Percentiles rank a stretch among this genome's conserved stretches.
phyloP scores from a whole-genome alignment of 352 stramenopile genomes.

The Phytophthora nicotianae region DNA sequence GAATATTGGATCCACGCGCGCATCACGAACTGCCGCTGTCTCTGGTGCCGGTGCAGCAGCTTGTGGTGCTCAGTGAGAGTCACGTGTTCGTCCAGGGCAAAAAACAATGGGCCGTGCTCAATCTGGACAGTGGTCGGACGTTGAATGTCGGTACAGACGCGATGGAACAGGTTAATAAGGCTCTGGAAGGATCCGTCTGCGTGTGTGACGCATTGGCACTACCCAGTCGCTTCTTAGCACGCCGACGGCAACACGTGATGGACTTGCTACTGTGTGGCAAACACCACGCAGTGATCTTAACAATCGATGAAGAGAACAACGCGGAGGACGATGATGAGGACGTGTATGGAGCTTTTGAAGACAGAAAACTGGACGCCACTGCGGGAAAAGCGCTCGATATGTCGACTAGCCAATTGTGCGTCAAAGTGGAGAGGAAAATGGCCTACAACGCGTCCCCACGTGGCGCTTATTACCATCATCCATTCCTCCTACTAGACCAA shows the following conservation, averaged over 20 bases:
- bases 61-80: constrained; percentile 71
- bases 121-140: constrained; percentile 65
- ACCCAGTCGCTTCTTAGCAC: constrained; percentile 37
- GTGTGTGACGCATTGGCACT: constrained; percentile 48
- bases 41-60: constrained; percentile 48
- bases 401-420: constrained; percentile 42
- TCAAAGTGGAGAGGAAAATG: constrained; percentile 56
- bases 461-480: constrained; percentile 61
- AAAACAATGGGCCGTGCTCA: constrained; percentile 66
- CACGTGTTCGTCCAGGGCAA: constrained; percentile 69
- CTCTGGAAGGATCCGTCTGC: constrained; percentile 25
- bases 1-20: constrained; percentile 51
- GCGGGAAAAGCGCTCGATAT: constrained; percentile 39
- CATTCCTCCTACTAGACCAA: constrained; percentile 71
- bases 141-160: constrained; percentile 35
- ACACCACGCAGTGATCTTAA: constrained; percentile 53
- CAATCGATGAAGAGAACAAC: constrained; percentile 35
- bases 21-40: constrained; percentile 57
- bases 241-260: constrained; percentile 37
- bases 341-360: constrained; percentile 31
- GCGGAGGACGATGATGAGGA: constrained; percentile 26
- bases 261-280: constrained; percentile 72
- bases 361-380: constrained; percentile 12
- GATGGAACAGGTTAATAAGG: constrained; percentile 25
- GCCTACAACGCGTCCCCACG: constrained; percentile 54